A percentile compares a stretch with the other conserved stretches of the same genome.
phyloP scores from a whole-genome alignment of 1,139 yeast genomes.

The Suhomyces guaymorum region DNA sequence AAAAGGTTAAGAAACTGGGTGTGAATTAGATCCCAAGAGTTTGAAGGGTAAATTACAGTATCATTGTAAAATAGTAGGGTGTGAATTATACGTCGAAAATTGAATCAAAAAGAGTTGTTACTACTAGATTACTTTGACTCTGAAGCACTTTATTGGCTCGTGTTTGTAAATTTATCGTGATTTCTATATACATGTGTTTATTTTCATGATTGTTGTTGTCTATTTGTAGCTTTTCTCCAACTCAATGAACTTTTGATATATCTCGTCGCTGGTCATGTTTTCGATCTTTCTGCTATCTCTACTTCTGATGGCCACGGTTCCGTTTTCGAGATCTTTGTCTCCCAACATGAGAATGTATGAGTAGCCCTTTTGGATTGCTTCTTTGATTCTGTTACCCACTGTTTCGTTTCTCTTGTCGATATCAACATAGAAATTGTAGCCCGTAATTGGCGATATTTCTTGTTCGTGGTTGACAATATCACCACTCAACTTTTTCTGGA shows the following conservation, averaged over 20 bases:
- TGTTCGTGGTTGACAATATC: constrained; percentile 32
- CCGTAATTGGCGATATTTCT: constrained; percentile 53
- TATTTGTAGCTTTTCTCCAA: constrained; percentile 49
- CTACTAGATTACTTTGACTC: too few species aligned
- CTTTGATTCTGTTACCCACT: constrained; percentile 76
- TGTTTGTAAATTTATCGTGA: too few species aligned
- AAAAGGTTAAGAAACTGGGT: too few species aligned
- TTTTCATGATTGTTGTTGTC: neutral
- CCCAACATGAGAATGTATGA: constrained; percentile 84
- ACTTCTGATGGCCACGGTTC: constrained; percentile 66
- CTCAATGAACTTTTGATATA: constrained; percentile 48
- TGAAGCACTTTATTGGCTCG: too few species aligned
- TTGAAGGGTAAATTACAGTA: too few species aligned
- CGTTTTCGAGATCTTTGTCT: constrained; percentile 70
- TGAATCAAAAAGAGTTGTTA: too few species aligned
- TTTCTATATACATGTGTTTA: constrained; percentile 5
- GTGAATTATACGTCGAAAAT: too few species aligned
- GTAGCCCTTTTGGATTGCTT: constrained; percentile 74
- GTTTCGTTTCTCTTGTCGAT: constrained; percentile 75
- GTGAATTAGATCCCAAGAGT: too few species aligned
- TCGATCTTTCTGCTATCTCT: constrained; percentile 55
- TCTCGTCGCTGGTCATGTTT: constrained; percentile 47
- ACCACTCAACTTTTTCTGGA: constrained; percentile 54
- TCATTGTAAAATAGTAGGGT: too few species aligned
- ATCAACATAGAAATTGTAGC: constrained; percentile 71